phyloP scores from a whole-genome alignment of 2,329 filamentous ascomycete genomes.

The Penicillium paneum region DNA sequence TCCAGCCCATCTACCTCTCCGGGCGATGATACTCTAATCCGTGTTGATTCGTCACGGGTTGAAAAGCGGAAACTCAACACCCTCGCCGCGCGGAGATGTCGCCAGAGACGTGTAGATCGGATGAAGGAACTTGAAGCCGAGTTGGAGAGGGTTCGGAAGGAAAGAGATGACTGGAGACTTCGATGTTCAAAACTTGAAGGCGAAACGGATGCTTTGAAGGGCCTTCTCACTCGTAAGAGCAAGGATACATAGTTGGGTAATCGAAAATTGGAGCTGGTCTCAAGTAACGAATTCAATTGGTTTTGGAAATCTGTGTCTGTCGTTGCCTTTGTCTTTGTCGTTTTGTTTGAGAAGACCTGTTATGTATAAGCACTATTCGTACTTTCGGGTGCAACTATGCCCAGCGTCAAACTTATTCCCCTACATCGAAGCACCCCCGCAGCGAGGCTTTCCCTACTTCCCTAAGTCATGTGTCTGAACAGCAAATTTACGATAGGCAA shows the following conservation, averaged over 20 bases:
- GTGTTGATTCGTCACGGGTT: constrained; percentile 24
- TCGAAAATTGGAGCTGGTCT: constrained; percentile 10
- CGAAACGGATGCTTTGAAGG: constrained; percentile 34
- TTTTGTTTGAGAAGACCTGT: not conserved
- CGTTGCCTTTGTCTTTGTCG: not conserved
- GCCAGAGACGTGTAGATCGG: constrained; percentile 35
- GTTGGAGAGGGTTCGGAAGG: constrained; percentile 30
- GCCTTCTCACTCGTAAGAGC: constrained; percentile 23
- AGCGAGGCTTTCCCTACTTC: not conserved
- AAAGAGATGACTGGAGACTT: constrained; percentile 37
- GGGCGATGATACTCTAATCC: constrained; percentile 12
- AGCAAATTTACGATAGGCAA: not conserved
- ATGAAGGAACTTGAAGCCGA: constrained; percentile 34
- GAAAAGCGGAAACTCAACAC: constrained; percentile 38
- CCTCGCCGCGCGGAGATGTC: constrained; percentile 36
- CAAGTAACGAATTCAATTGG: not conserved
- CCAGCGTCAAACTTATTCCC: not conserved
- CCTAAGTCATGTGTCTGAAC: not conserved
- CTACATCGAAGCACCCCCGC: not conserved
- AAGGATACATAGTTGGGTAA: constrained; percentile 8
- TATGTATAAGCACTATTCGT: not conserved
- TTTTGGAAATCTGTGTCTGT: not conserved
- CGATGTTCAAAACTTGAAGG: constrained; percentile 37
- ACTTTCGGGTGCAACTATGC: too few species aligned
- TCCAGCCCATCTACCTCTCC: constrained; percentile 20